These are phyloP conservation scores for Tetrapisispora nanseiensis DNA, from an alignment of 805 yeast genomes.

Conservation along the genomic window DNA sequence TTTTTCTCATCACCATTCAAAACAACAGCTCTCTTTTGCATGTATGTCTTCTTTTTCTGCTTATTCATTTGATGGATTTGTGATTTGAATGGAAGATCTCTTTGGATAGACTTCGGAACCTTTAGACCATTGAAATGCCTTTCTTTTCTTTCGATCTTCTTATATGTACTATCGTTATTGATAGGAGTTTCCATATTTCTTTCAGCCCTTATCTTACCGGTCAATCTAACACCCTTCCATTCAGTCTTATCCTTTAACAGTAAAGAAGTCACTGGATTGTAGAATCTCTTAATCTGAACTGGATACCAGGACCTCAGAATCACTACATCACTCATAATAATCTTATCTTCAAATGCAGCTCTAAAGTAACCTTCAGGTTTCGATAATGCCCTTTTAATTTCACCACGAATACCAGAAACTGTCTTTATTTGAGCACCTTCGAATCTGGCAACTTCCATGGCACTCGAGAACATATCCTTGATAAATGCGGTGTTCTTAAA, in stretches of 20 bases:
- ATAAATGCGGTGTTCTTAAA: slow-evolving; percentile 95
- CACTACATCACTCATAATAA: slow-evolving; percentile 80
- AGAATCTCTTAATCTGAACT: slow-evolving; percentile 78
- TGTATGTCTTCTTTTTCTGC: slow-evolving; percentile 69
- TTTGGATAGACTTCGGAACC: slow-evolving; percentile 72
- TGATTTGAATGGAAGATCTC: slow-evolving; percentile 81
- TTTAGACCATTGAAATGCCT: slow-evolving; percentile 80
- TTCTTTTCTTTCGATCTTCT: slow-evolving; percentile 72
- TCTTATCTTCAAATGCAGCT: slow-evolving; percentile 94
- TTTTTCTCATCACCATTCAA: slow-evolving; percentile 88
- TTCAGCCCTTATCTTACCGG: slow-evolving; percentile 87
- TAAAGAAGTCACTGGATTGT: slow-evolving; percentile 92
- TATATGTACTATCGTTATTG: slow-evolving; percentile 41
- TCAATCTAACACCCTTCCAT: slow-evolving; percentile 95
- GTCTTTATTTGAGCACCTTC: slow-evolving; percentile 97
- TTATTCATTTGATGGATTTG: slow-evolving; percentile 86
- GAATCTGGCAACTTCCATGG: slow-evolving; percentile 92
- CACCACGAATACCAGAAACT: slow-evolving; percentile 95
- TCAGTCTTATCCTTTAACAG: slow-evolving; percentile 64
- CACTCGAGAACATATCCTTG: slow-evolving; percentile 88
- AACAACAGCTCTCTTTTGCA: slow-evolving; percentile 88
- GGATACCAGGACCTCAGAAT: slow-evolving; percentile 96
- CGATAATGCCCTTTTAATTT: slow-evolving; percentile 86
- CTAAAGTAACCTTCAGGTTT: slow-evolving; percentile 93
- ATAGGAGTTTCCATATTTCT: slow-evolving; percentile 54